Conservation (phyloP, 1,284 basidiomycete genomes). For the Cryptococcus sp. region DNA sequence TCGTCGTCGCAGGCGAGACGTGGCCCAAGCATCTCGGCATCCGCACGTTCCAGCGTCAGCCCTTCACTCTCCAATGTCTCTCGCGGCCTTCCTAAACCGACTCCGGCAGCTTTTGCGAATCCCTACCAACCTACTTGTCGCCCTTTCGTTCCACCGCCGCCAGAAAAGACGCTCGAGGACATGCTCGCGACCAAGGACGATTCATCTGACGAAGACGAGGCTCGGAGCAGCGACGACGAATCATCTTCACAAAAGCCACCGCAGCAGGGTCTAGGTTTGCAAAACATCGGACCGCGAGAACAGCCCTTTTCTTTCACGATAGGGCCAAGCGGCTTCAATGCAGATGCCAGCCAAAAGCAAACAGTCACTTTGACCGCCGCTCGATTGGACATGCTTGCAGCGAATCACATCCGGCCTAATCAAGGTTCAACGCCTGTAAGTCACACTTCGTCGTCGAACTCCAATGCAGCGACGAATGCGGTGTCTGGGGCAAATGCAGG, state of each 20-base stretch:
- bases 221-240: conserved; percentile 19
- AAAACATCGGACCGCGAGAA: background rate
- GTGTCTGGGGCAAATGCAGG: conserved; percentile 4
- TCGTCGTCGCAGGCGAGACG: background rate
- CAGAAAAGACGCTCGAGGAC: conserved; percentile 23
- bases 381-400: no score
- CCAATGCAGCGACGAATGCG: conserved; percentile 1
- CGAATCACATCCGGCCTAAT: background rate
- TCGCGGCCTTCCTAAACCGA: background rate
- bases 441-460: background rate
- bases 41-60: conserved; percentile 5
- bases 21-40: conserved; percentile 4
- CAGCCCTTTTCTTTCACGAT: conserved; percentile 35
- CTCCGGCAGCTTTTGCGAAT: background rate
- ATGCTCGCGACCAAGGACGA: conserved; percentile 25
- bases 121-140: background rate
- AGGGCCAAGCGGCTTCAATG: conserved; percentile 30
- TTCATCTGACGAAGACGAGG: conserved; percentile 31
- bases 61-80: background rate
- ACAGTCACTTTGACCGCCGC: background rate
- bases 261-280: background rate
- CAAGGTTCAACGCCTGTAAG: background rate
- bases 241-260: background rate
- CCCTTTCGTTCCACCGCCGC: conserved; percentile 12
- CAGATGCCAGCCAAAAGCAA: conserved; percentile 3